Evolutionary conservation across 306 rosid species (phyloP).

Genomic region (Alnus glutinosa): DNA sequence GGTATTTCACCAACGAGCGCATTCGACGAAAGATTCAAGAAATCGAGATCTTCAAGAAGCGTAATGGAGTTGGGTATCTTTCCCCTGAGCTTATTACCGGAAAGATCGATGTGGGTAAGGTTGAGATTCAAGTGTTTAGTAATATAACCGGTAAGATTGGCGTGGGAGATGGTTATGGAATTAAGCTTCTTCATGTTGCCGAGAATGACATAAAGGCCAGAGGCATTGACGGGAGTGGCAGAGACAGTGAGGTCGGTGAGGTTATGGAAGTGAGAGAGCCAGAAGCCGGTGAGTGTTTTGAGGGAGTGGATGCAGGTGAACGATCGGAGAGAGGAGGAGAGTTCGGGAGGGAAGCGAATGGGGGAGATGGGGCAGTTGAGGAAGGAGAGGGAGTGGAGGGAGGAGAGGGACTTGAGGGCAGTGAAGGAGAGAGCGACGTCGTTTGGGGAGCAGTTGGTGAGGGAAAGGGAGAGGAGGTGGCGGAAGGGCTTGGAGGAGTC

Average conservation of each 20-base stretch:
- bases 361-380: conserved; percentile 82
- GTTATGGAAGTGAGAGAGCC: conserved; percentile 78
- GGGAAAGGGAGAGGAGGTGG: conserved; percentile 69
- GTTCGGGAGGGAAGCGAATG: conserved; percentile 75
- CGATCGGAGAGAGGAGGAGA: conserved; percentile 64
- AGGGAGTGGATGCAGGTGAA: conserved; percentile 69
- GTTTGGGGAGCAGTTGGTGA: conserved; percentile 65
- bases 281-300: conserved; percentile 65
- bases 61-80: conserved; percentile 60
- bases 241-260: conserved; percentile 79
- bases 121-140: conserved; percentile 63
- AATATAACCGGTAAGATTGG: conserved; percentile 72
- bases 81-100: conserved; percentile 68
- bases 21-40: conserved; percentile 69
- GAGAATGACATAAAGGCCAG: conserved; percentile 79
- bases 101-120: conserved; percentile 74
- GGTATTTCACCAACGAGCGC: conserved; percentile 65
- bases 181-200: conserved; percentile 66
- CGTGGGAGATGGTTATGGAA: conserved; percentile 61
- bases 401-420: conserved; percentile 86
- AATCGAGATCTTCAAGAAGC: conserved; percentile 57
- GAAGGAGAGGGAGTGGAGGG: conserved; percentile 72
- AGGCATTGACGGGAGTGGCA: conserved; percentile 48
- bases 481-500: conserved; percentile 77
- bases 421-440: conserved; percentile 81